Conservation (phyloP, 305 asterid genomes). For the Salvia sclarea region DNA sequence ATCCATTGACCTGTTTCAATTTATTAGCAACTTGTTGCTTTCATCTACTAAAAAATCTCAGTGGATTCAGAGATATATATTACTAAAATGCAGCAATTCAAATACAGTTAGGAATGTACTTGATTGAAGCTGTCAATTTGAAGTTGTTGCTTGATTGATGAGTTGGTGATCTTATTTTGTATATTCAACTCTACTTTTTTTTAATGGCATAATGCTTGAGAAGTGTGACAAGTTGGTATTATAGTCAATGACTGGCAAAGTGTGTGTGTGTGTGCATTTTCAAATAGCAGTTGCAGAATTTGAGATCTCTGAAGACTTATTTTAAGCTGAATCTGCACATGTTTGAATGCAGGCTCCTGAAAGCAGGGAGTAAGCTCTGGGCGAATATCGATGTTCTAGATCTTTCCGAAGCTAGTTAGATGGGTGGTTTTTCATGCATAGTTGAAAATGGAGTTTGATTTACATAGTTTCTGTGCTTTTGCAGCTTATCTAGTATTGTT, state of each 20-base stretch:
- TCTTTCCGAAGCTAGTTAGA: background rate
- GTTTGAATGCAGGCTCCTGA: conserved; percentile 35
- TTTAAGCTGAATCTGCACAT: conserved; percentile 1
- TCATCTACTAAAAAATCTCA: conserved; percentile 35
- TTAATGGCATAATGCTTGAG: conserved; percentile 22
- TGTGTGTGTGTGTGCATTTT: background rate
- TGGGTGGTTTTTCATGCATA: background rate
- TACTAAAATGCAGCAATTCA: conserved; percentile 6
- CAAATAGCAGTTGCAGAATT: conserved; percentile 1
- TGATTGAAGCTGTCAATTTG: conserved; percentile 27
- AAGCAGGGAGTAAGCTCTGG: conserved; percentile 7
- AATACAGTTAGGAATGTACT: conserved; percentile 1
- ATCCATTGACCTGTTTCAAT: conserved; percentile 40
- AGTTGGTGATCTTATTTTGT: conserved; percentile 25
- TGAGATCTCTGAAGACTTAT: conserved; percentile 3
- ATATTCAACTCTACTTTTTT: background rate
- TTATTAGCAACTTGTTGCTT: conserved; percentile 31
- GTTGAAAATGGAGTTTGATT: background rate
- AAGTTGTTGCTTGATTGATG: conserved; percentile 14
- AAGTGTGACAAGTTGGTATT: conserved; percentile 33
- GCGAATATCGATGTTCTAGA: background rate
- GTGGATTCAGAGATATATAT: conserved; percentile 18
- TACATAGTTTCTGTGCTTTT: conserved; percentile 6
- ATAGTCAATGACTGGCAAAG: conserved; percentile 17
- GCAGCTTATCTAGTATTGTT: background rate